These are phyloP conservation scores for Lipomyces starkeyi DNA, from an alignment of 805 yeast genomes.

Conservation along the genomic window DNA sequence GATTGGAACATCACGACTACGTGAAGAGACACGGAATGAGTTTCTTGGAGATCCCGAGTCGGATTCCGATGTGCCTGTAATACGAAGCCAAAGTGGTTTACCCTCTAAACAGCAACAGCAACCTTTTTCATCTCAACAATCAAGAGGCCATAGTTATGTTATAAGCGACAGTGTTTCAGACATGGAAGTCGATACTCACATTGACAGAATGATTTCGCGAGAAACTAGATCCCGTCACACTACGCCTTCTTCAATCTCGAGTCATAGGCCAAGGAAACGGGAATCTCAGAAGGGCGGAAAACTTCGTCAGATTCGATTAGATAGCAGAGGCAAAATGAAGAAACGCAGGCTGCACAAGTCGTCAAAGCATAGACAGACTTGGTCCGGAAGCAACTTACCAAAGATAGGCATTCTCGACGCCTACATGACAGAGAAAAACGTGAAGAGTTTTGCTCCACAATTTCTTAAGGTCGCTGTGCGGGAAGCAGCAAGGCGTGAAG, in stretches of 20 bases:
- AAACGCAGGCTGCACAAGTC: not conserved
- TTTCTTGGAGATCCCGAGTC: slow-evolving; percentile 30
- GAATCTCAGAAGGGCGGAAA: not conserved
- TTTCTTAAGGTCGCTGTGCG: slow-evolving; percentile 36
- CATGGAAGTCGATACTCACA: slow-evolving; percentile 23
- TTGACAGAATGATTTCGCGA: slow-evolving; percentile 26
- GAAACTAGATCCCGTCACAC: slow-evolving; percentile 15
- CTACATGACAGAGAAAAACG: slow-evolving; percentile 16
- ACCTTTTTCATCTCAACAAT: not conserved
- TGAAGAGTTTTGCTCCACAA: slow-evolving; percentile 17
- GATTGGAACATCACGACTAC: slow-evolving; percentile 18
- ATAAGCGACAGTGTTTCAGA: slow-evolving; percentile 9
- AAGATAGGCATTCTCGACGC: slow-evolving; percentile 35
- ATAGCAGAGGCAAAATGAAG: slow-evolving; percentile 1
- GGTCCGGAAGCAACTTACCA: slow-evolving; percentile 1
- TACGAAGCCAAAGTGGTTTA: not conserved
- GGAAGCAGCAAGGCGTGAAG: slow-evolving; percentile 20
- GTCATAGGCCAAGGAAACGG: not conserved
- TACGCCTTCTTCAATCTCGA: slow-evolving; percentile 15
- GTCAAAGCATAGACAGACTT: not conserved
- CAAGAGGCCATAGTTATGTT: not conserved
- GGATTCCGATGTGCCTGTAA: slow-evolving; percentile 17
- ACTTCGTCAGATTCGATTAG: not conserved
- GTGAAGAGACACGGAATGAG: slow-evolving; percentile 1
- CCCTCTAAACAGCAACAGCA: not conserved